Evolutionary conservation across 805 yeast genomes (phyloP), one percentile per base, ranked within the genome.

Genomic region (Hanseniaspora singularis): DNA sequence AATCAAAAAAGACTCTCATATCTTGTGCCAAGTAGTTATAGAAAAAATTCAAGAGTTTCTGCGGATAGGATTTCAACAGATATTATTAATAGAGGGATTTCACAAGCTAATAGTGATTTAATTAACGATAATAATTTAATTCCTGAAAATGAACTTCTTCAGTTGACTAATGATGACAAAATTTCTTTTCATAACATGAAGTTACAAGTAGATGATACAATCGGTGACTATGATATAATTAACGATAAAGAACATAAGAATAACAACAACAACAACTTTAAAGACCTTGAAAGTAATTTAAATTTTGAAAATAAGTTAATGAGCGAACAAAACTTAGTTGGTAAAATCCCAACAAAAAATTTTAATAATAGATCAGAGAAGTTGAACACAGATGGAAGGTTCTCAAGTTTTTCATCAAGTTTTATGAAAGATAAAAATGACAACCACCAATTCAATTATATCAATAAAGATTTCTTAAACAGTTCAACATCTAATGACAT

Each of bases 391-490:
- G 7, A 23, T 12, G 18, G n/a, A 11, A 41, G 23, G 10, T 40
- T 26, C 19, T 40, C 50, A 4, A 47, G 50, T 37, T 31, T 40
- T 36, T 41, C 46, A 10, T 40, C 40, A 16, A 34, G 42, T 14
- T 46, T 38, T 18, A 46, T 46, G 49, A 27, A 46, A 19, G 50
- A 40, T 16, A 31, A 30, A 30, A 28, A 32, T 16, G 3, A 41
- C 9, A 40, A 33, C 8, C 52, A 50, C 23, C 51, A 53, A 19
- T 53, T 53, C 31, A 50, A 51, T 14, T 51, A 51, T 28, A 53
- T 53, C 19, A 53, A 53, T 34, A 51, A 38, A 31, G 55, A 53
- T 28, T 50, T 53, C 27, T 38, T 48, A 18, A 42, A 48, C 27
- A 48, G 50, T 19, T 30, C 48, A 10, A 45, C 33, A 2, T 45